Percentiles rank a stretch among this genome's conserved stretches.
Evolutionary conservation across 225 moss, liverwort and hornwort species (phyloP).

Genomic region (Antitrichia curtipendula): DNA sequence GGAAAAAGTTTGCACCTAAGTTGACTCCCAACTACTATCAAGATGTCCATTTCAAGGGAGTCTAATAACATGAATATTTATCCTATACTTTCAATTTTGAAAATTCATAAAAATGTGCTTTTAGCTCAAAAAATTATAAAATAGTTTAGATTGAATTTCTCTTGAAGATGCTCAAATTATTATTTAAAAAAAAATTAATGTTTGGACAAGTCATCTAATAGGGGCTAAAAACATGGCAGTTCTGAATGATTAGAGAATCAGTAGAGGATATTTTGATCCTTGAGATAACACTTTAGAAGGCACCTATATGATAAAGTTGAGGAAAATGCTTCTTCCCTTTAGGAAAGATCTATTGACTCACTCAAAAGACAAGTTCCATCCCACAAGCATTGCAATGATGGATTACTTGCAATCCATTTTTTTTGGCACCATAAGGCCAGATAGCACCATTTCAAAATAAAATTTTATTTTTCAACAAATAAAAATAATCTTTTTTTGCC

Average conservation of each 20-base stretch:
- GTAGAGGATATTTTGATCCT: background rate
- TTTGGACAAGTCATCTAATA: background rate
- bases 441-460: no score
- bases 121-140: accelerated
- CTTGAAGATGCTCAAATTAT: background rate
- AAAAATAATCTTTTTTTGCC: no score
- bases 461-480: no score
- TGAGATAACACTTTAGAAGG: background rate
- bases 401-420: no score
- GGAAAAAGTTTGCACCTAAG: background rate
- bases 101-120: no score
- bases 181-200: background rate
- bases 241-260: background rate
- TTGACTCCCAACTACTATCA: no score
- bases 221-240: background rate
- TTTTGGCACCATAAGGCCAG: no score
- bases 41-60: background rate
- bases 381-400: background rate
- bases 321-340: background rate
- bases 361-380: background rate
- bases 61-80: background rate
- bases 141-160: accelerated
- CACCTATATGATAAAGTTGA: background rate
- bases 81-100: background rate
- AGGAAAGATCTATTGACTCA: background rate